These are phyloP conservation scores for Rhinocladiella mackenziei DNA, from an alignment of 2,329 filamentous ascomycete species.

Conservation along the genomic window DNA sequence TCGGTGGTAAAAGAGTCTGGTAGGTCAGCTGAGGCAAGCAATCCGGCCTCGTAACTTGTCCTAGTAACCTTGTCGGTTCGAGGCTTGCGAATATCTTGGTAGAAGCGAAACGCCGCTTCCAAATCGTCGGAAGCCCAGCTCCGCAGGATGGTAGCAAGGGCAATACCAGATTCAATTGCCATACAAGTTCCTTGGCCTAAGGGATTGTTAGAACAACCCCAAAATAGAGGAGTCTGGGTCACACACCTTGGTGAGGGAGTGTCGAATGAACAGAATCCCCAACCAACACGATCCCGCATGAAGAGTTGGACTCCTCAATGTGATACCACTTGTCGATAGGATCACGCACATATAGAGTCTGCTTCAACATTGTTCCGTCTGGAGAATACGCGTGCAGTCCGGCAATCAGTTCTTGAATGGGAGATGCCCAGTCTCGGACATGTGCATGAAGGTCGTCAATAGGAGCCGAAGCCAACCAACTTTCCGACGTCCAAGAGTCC, in stretches of 20 bases:
- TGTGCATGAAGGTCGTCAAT: slow-evolving; percentile 36
- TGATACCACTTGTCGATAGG: slow-evolving; percentile 35
- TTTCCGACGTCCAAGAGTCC: slow-evolving; percentile 37
- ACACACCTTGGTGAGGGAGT: slow-evolving; percentile 34
- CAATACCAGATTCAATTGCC: slow-evolving; percentile 36
- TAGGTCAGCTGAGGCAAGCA: slow-evolving; percentile 35
- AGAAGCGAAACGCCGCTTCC: slow-evolving; percentile 34
- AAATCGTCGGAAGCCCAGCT: slow-evolving; percentile 33
- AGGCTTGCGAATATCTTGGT: slow-evolving; percentile 37
- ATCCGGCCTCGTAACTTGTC: slow-evolving; percentile 38
- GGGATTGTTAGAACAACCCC: neutral
- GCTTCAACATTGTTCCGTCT: slow-evolving; percentile 36
- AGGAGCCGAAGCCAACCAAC: slow-evolving; percentile 32
- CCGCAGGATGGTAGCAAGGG: slow-evolving; percentile 33
- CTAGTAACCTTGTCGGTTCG: slow-evolving; percentile 36
- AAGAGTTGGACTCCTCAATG: slow-evolving; percentile 29
- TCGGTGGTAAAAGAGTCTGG: slow-evolving; percentile 31
- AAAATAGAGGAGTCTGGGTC: neutral
- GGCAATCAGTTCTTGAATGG: slow-evolving; percentile 35
- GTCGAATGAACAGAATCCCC: slow-evolving; percentile 37
- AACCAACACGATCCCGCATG: slow-evolving; percentile 33
- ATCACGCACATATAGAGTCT: slow-evolving; percentile 36
- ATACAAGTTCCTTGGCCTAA: slow-evolving; percentile 36
- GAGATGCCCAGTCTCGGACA: slow-evolving; percentile 35
- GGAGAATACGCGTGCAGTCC: slow-evolving; percentile 32